Evolutionary conservation across 805 yeast species (phyloP), one percentile per base, ranked within the genome.

Genomic region (Brettanomyces sp.): DNA sequence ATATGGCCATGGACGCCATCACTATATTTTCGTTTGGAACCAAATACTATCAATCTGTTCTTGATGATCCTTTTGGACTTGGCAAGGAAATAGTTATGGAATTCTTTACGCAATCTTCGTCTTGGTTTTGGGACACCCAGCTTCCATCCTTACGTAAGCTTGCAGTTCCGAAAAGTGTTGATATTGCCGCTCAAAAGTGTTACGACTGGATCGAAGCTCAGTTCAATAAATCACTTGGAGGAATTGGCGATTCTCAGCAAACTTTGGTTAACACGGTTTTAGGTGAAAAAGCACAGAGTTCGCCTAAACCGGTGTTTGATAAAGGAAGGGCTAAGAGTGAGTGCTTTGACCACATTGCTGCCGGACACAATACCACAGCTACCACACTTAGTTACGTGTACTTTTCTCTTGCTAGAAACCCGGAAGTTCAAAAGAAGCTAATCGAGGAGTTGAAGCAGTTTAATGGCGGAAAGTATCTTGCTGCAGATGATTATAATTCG

Each of bases 331-430:
- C 73, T 11, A 70, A 69, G n/a, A 64, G 75, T 33, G 81, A 76
- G 51, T 57, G 69, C 25, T 70, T 74, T 40, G 90, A 82, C 55
- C 86, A 82, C 57, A 70, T 82, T 36, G 81, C 83, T 41, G 90
- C 90, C 0, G 90, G 90, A 3, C 89, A 83, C 56, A 84, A 82
- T 56, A 82, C 90, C 4, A 81, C 85, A 1, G 86, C 84, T 0
- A 70, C 78, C 5, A 78, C 80, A n/a, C 58, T 82, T 47, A 67
- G 85, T 0, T 83, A 74, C 56, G 61, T 77, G 44, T 66, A 76
- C 21, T 82, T 76, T 65, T 79, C 80, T 55, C 56, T 82, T 35
- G 79, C 85, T 2, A 64, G 77, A 47, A 65, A 77, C 51, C 48
- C 53, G 5, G 56, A 60, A 14, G 67, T 75, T 51, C 90, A 83